Evolutionary conservation across 2,329 filamentous ascomycete species (phyloP), one percentile per base, ranked within the genome.

Genomic region (Hirsutella minnesotensis): DNA sequence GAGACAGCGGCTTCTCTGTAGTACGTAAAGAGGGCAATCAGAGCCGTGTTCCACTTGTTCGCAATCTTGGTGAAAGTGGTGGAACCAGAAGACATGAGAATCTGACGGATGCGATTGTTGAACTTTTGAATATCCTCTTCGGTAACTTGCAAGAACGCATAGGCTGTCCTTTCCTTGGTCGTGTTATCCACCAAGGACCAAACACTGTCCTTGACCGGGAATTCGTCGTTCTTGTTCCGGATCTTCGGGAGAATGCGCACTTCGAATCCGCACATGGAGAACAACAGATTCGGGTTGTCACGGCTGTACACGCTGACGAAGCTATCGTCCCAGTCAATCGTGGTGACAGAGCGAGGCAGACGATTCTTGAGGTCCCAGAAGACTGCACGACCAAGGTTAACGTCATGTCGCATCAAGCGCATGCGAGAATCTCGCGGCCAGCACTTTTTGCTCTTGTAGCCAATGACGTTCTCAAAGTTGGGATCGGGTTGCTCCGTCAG

Each of bases 281-380:
- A 98, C 15, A 98, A 72, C 47, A 98, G 63, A 58, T 98, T 98
- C 2, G 94, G 92, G 58, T 98, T 98, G 65, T 98, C 92, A 51
- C 87, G 80, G 61, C 90, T 96, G 72, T 98, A 98, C 9, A 98
- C 92, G 54, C 90, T 96, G 21, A 88, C 85, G 57, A 98, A 98
- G 0, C 92, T 96, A 60, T 98, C 92, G 53, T 98, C 92, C 92
- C 92, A 98, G 50, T 98, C 92, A 46, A 98, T 94, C 0, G 92
- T 98, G 1, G 92, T 98, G 37, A 98, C 81, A 2, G 89, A 95
- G 52, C 92, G 78, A 20, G 92, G 94, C 44, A 98, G 70, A 34
- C 92, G 81, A 62, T 98, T 98, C 75, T 98, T 96, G 61, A 98
- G 66, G 59, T 98, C 90, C 92, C 92, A 98, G 69, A 98, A 98